Evolutionary conservation across 106 monocot species (phyloP).

Genomic region (Vanilla planifolia): DNA sequence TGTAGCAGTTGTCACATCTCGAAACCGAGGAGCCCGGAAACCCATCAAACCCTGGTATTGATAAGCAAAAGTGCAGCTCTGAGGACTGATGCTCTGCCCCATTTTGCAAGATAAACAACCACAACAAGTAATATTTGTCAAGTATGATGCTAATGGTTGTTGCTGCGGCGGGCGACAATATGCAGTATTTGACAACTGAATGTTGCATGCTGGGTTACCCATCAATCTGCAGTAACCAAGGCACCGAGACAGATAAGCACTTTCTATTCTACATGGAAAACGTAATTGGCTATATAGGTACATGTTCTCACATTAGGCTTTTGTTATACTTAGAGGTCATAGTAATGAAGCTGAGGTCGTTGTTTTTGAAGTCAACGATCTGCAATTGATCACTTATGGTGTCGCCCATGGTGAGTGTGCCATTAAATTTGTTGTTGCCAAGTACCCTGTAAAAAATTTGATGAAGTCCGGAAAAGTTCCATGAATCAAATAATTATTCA

Average conservation of each 20-base stretch:
- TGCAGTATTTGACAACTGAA: conserved; percentile 5
- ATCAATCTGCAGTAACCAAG: conserved; percentile 33
- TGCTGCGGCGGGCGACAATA: conserved; percentile 38
- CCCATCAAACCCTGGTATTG: conserved; percentile 48
- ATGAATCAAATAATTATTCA: not conserved
- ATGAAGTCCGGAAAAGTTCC: not conserved
- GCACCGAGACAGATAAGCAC: not conserved
- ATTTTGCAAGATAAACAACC: conserved; percentile 19
- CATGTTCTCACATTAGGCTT: conserved; percentile 27
- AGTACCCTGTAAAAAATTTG: conserved; percentile 28
- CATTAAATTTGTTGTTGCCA: conserved; percentile 46
- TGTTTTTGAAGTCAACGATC: conserved; percentile 38
- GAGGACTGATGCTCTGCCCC: conserved; percentile 40
- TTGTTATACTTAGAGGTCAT: conserved; percentile 19
- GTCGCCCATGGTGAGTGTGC: conserved; percentile 35
- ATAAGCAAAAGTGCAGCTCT: conserved; percentile 48
- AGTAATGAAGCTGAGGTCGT: conserved; percentile 9
- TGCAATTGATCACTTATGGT: conserved; percentile 31
- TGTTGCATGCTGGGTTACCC: conserved; percentile 50
- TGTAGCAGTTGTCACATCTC: conserved; percentile 39
- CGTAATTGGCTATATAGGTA: not conserved
- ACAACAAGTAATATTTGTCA: conserved; percentile 45
- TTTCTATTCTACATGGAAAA: not conserved
- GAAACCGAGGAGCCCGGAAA: conserved; percentile 57
- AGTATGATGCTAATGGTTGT: conserved; percentile 24